These are phyloP conservation scores for Sarcodon aspratus DNA, from an alignment of 768 basidiomycete genomes.

Conservation along the genomic window DNA sequence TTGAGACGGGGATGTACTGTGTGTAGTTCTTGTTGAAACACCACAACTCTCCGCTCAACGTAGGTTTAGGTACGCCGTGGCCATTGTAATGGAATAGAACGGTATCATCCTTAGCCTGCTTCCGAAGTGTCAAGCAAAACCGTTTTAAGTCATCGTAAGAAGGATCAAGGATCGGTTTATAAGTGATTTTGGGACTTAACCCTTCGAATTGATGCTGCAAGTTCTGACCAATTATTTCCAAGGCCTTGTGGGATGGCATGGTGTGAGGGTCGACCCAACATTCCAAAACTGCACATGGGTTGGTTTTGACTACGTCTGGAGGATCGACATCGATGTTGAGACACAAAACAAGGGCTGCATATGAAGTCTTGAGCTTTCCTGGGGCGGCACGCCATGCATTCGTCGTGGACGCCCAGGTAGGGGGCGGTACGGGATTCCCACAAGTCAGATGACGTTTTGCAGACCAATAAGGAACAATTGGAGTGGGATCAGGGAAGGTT, in stretches of 20 bases:
- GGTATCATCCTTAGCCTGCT: constrained; percentile 87
- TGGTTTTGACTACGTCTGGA: constrained; percentile 94
- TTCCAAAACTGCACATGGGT: constrained; percentile 89
- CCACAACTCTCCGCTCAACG: constrained; percentile 93
- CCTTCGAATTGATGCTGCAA: constrained; percentile 94
- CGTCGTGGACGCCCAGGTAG: constrained; percentile 52
- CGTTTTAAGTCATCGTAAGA: constrained; percentile 88
- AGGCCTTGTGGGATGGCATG: constrained; percentile 85
- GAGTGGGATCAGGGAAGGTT: constrained; percentile 28
- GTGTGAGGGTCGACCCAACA: constrained; percentile 97
- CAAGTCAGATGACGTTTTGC: constrained; percentile 86
- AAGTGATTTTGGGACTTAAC: constrained; percentile 85
- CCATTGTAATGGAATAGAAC: constrained; percentile 97
- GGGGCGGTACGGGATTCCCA: constrained; percentile 71
- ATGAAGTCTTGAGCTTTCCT: constrained; percentile 83
- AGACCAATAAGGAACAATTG: constrained; percentile 73
- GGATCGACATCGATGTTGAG: constrained; percentile 97
- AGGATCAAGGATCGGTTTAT: constrained; percentile 92
- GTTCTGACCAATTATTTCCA: constrained; percentile 88
- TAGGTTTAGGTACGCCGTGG: constrained; percentile 96
- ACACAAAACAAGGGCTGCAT: constrained; percentile 83
- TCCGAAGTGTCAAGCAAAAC: constrained; percentile 74
- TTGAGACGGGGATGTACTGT: constrained; percentile 94
- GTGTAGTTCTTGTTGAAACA: constrained; percentile 97
- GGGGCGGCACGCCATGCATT: constrained; percentile 75